A percentile compares a stretch with the other conserved stretches of the same genome.
Evolutionary conservation across 2,329 filamentous ascomycete species (phyloP).

Genomic region (Penicillium fuscoglaucum): DNA sequence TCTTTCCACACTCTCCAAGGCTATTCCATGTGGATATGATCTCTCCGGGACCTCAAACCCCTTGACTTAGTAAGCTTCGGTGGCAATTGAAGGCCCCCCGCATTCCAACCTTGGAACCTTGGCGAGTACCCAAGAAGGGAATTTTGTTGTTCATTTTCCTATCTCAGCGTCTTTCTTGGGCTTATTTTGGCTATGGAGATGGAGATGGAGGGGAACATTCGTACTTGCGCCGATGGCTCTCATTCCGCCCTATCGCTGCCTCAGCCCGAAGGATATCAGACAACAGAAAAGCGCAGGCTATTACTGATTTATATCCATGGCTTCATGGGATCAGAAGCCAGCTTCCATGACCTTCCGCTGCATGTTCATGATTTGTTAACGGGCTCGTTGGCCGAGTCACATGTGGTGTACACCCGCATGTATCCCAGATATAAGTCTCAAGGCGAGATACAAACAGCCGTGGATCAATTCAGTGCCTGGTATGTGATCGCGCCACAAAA

Average conservation of each 20-base stretch:
- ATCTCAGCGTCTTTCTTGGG: not conserved
- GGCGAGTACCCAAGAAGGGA: not conserved
- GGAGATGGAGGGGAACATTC: constrained; percentile 15
- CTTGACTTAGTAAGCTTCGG: constrained; percentile 1
- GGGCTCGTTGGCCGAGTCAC: constrained; percentile 66
- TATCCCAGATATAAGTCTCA: constrained; percentile 47
- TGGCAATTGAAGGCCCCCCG: not conserved
- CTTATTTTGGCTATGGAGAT: not conserved
- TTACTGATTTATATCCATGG: constrained; percentile 85
- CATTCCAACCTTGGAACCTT: not conserved
- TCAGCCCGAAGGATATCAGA: constrained; percentile 3
- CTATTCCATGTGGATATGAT: not conserved
- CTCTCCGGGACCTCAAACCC: not conserved
- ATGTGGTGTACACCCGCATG: constrained; percentile 79
- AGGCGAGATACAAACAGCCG: constrained; percentile 60
- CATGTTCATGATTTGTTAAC: constrained; percentile 78
- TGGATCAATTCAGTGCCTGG: constrained; percentile 81
- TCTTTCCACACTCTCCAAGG: not conserved
- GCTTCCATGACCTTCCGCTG: constrained; percentile 82
- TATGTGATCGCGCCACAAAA: constrained; percentile 33
- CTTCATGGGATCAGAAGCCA: constrained; percentile 85
- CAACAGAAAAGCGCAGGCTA: constrained; percentile 51
- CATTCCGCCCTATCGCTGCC: constrained; percentile 19
- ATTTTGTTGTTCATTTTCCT: constrained; percentile 11
- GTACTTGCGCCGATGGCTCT: constrained; percentile 2